These are phyloP conservation scores for Reutealis trisperma DNA, from an alignment of 345 rosid genomes.

Conservation along the genomic window DNA sequence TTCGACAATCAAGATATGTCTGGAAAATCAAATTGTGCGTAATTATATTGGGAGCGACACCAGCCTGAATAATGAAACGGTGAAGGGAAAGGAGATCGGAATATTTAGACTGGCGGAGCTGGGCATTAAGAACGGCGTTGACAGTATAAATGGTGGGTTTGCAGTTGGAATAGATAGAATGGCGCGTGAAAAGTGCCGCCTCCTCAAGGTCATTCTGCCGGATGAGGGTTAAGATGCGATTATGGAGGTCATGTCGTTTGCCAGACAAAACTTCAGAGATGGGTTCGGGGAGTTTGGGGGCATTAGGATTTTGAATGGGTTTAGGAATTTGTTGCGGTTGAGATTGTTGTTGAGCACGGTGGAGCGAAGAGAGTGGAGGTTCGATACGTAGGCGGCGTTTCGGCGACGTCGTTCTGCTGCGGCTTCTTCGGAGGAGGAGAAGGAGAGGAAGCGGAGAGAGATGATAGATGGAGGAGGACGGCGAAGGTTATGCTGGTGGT, in stretches of 20 bases:
- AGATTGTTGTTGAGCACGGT: conserved; percentile 52
- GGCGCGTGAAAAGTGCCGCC: conserved; percentile 88
- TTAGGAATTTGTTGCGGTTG: conserved; percentile 40
- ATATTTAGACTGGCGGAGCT: conserved; percentile 77
- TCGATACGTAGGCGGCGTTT: conserved; percentile 84
- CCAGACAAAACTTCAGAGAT: conserved; percentile 60
- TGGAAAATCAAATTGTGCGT: conserved; percentile 77
- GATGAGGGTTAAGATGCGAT: conserved; percentile 62
- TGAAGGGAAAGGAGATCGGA: conserved; percentile 74
- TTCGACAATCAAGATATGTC: conserved; percentile 76
- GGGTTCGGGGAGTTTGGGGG: conserved; percentile 83
- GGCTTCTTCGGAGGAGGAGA: conserved; percentile 80
- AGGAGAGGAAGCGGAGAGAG: conserved; percentile 58
- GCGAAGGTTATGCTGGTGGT: conserved; percentile 28
- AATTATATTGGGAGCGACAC: conserved; percentile 74
- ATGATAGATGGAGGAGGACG: conserved; percentile 16
- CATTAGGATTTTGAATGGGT: conserved; percentile 80
- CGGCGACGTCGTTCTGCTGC: conserved; percentile 92
- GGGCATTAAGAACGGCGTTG: conserved; percentile 80
- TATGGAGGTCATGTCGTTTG: conserved; percentile 84
- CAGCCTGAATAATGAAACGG: conserved; percentile 75
- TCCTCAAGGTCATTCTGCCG: conserved; percentile 83
- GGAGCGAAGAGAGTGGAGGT: conserved; percentile 68
- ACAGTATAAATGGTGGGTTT: conserved; percentile 86
- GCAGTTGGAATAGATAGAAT: conserved; percentile 91